These are phyloP conservation scores for Escovopsis weberi DNA, from an alignment of 2,329 filamentous ascomycete genomes.

Conservation along the genomic window DNA sequence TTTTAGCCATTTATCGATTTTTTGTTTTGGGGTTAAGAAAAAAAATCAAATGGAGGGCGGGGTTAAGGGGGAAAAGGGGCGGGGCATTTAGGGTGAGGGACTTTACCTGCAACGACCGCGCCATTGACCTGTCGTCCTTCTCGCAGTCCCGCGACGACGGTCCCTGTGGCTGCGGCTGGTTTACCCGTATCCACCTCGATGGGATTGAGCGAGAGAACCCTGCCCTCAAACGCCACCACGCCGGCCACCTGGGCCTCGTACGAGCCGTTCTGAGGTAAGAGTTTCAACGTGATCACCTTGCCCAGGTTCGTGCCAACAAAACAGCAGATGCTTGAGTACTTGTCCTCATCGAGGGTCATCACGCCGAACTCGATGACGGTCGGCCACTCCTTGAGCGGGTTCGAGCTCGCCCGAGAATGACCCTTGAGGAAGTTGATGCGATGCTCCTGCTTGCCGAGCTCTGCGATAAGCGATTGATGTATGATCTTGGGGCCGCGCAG, in stretches of 20 bases:
- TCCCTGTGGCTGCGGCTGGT: constrained; percentile 60
- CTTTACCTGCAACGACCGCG: constrained; percentile 57
- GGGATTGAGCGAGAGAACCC: constrained; percentile 61
- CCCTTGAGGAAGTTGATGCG: constrained; percentile 53
- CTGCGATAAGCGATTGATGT: constrained; percentile 55
- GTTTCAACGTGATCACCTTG: constrained; percentile 77
- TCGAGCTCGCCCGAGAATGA: constrained; percentile 17
- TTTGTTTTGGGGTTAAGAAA: too few species aligned
- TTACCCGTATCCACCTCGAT: constrained; percentile 67
- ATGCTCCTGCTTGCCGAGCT: constrained; percentile 66
- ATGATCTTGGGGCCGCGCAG: constrained; percentile 77
- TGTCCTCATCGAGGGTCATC: constrained; percentile 84
- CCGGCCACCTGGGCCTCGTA: constrained; percentile 65
- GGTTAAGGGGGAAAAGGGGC: too few species aligned
- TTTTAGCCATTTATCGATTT: too few species aligned
- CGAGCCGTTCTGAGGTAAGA: constrained; percentile 55
- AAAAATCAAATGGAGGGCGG: too few species aligned
- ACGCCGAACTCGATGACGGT: constrained; percentile 81
- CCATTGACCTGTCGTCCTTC: constrained; percentile 65
- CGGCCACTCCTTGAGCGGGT: constrained; percentile 52
- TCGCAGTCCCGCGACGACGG: constrained; percentile 60
- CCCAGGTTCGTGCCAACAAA: constrained; percentile 83
- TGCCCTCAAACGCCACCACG: constrained; percentile 48
- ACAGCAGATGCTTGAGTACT: constrained; percentile 85
- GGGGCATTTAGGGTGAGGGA: background rate